These are phyloP conservation scores for Gracilaria domingensis DNA, from an alignment of 23 red algal species.

Conservation along the genomic window DNA sequence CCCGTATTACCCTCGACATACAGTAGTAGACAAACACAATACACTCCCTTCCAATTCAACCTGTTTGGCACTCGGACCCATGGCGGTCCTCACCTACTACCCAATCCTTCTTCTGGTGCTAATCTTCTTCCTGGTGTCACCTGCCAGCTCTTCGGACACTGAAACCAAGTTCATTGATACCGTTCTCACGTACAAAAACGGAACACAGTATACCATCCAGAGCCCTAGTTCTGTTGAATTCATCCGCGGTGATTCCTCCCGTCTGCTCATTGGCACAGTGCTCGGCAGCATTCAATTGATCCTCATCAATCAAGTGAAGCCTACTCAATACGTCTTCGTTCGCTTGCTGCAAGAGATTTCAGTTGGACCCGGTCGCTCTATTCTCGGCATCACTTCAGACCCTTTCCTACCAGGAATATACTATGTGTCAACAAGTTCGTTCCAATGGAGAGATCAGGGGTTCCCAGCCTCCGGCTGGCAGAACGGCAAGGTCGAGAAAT, in stretches of 20 bases:
- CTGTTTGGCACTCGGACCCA: not conserved
- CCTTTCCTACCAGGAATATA: conserved; percentile 8
- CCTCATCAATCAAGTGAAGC: not conserved
- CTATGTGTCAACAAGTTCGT: conserved; percentile 19
- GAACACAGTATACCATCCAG: not conserved
- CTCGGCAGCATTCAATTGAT: not conserved
- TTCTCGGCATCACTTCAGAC: conserved; percentile 22
- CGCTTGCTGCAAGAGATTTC: conserved; percentile 7
- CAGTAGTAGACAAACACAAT: too few species aligned
- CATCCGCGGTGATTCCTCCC: conserved; percentile 16
- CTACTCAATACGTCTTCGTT: conserved; percentile 1
- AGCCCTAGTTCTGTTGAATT: conserved; percentile 4
- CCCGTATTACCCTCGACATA: too few species aligned
- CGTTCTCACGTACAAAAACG: not conserved
- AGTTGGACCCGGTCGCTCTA: conserved; percentile 7
- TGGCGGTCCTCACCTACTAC: not conserved
- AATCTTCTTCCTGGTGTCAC: not conserved
- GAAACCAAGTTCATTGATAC: not conserved
- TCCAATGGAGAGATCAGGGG: conserved; percentile 8
- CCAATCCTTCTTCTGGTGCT: not conserved
- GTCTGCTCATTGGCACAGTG: conserved; percentile 21
- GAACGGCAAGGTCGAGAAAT: conserved; percentile 35
- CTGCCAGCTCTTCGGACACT: not conserved
- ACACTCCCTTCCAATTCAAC: not conserved
- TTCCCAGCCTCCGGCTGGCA: conserved; percentile 18